Base-by-base conservation (phyloP, 495 filamentous ascomycete species). In the Podospora comata region DNA sequence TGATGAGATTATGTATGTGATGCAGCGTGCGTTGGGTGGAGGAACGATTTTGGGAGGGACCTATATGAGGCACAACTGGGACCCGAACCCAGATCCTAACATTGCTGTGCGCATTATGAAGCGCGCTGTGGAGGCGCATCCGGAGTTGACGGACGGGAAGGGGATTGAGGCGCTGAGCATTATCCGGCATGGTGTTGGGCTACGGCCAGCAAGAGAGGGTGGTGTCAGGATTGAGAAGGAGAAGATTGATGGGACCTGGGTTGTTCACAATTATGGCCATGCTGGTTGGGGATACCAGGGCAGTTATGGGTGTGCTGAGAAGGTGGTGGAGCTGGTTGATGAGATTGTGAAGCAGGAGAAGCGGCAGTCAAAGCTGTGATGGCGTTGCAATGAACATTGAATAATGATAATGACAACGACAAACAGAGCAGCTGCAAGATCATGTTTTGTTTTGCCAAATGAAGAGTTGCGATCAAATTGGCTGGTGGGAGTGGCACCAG, bases 261-360 rank as follows among this genome's bases (percentile, higher is more conserved):
- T 97, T 11, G 92, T 99, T 68, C 95, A 99, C 76, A 94, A 97
- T 71, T 99, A 99, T 76, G 96, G 96, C 11, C 94, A 97, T 81
- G 93, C 91, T 0, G 95, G 95, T 0, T 97, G 93, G 83, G 95
- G 89, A 65, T 93, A 97, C 74, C 95, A 99, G 77, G 86, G 88
- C 27, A 91, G 88, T 19, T 99, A 91, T 78, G 95, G 95, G 1
- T 93, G 91, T 79, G 88, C 93, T 0, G 79, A 88, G 71, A 82
- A 85, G 60, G 90, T 88, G 0, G 85, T 90, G 28, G 84, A 83
- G 71, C 77, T 97, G 75, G 91, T 96, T 19, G 85, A 90, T 55
- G 88, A 91, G 72, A 68, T 80, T 23, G 16, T 76, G 4, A 66
- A 55, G 9, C 58, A 67, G 59, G 23, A 69, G 28, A 71, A 71